Base-by-base conservation (phyloP, 495 filamentous ascomycete species). In the Trichoderma orchidacearum region DNA sequence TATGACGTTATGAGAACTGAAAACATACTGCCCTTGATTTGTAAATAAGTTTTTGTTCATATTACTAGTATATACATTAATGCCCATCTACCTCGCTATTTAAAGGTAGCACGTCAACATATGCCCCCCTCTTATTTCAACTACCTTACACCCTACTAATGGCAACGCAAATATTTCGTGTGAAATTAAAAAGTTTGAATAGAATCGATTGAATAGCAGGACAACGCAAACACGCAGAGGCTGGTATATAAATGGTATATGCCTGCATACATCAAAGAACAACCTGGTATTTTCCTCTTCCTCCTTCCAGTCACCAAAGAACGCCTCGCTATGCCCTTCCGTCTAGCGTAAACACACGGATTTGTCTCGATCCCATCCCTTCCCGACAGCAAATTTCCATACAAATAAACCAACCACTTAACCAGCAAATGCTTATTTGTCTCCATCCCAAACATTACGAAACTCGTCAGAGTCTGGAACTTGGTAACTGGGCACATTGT, bases 401-500 rank as follows among this genome's bases (percentile, higher is more conserved):
- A 53, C 5, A n/a, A 30, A 21, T 11, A 3, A 53, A 32, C 11
- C 27, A 21, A 11, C n/a, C n/a, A n/a, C n/a, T n/a, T n/a, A 32
- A 53, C 27, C 12, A n/a, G 17, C 32, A 5, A 15, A 6, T 27
- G 11, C 32, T 27, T 38, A 38, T 36, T 56, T 62, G 30, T 66
- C 63, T 34, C 63, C 57, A 27, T 53, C 66, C 68, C 68, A 70
- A 55, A 70, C 68, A 59, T 70, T 70, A 8, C 64, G 66, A 51
- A 66, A 67, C 34, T 70, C 68, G 15, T 70, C 68, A 25, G 67
- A 63, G 36, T 66, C 59, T 15, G 51, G 15, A n/a, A 53, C 27
- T 30, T 53, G 51, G 27, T 53, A 53, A 21, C 51, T 53, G 28
- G 51, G 27, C 27, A n/a, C 4, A 30, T 30, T 9, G 7, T 21